Evolutionary conservation across 441 rosid species (phyloP).

Genomic region (Raphanus hybrid): DNA sequence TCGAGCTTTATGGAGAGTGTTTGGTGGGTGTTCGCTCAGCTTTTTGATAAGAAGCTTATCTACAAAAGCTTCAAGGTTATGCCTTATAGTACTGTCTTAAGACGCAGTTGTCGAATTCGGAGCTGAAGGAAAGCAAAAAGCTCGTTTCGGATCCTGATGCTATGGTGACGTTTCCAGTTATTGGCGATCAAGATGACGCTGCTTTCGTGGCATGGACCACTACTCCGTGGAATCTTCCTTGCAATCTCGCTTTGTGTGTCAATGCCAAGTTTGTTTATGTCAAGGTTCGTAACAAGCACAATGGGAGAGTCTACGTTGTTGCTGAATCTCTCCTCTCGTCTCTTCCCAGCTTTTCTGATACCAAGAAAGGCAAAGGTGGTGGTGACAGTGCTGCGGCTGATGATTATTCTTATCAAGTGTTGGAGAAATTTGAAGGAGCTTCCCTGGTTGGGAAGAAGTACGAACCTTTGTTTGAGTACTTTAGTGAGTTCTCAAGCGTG

Average conservation of each 20-base stretch:
- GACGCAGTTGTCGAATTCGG: constrained; percentile 91
- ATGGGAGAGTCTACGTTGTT: constrained; percentile 74
- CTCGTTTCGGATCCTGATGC: constrained; percentile 84
- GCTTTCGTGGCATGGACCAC: constrained; percentile 52
- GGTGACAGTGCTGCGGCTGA: too few species aligned
- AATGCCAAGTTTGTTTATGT: constrained; percentile 73
- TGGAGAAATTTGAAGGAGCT: constrained; percentile 71
- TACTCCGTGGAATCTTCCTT: constrained; percentile 88
- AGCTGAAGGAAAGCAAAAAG: constrained; percentile 78
- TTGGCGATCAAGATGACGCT: constrained; percentile 80
- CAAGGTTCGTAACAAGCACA: constrained; percentile 80
- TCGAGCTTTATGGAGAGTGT: constrained; percentile 86
- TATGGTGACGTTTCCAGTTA: constrained; percentile 77
- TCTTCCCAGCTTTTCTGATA: constrained; percentile 59
- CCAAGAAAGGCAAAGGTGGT: constrained; percentile 56
- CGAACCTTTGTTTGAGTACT: constrained; percentile 85
- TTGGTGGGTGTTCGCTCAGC: constrained; percentile 96
- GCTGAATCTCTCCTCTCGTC: constrained; percentile 82
- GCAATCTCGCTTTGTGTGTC: constrained; percentile 95
- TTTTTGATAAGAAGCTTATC: constrained; percentile 74
- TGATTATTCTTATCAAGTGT: constrained; percentile 60
- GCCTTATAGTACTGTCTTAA: constrained; percentile 95
- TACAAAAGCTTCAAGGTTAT: constrained; percentile 97
- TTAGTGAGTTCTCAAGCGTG: constrained; percentile 65
- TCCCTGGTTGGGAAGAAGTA: constrained; percentile 87